Base-by-base conservation (phyloP, 495 filamentous ascomycete genomes). In the Podospora sp. region DNA sequence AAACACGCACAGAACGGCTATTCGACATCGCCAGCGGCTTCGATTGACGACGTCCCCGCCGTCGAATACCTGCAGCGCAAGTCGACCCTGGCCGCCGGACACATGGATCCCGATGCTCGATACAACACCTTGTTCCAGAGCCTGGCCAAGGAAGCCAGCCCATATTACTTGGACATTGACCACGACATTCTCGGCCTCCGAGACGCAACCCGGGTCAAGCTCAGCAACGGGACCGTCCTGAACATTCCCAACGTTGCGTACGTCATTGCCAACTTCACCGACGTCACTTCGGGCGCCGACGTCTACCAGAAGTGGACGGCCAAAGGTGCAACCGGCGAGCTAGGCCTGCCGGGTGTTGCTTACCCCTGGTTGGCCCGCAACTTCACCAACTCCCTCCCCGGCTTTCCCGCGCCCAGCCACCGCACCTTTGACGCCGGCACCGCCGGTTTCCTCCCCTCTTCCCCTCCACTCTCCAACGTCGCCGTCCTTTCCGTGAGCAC, bases 71-170 rank as follows among this genome's bases (percentile, higher is more conserved):
- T 73, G 29, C 35, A 57, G 16, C 65, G 29, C 22, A 16, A 14
- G 2, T 65, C 72, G 6, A 18, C 61, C 7, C 20, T 11, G 1
- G 40, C 7, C n/a, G 60, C 53, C 24, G 25, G 25, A 7, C 20
- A 35, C 9, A 77, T 79, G 11, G 78, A 80, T 36, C 70, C 72
- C 0, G 77, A 78, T 50, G 73, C 78, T 8, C 73, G 71, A 9
- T 80, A 72, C 67, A 75, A 75, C 56, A 21, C 60, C 8, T 26
- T 73, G 1, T 69, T 73, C 21, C 65, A 21, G 4, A 70, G 49
- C 16, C n/a, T 69, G 0, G 35, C 62, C 21, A 65, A 57, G 25
- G 57, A 62, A 22, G 66, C 55, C 20, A 33, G 60, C 33, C 20
- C 24, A 29, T 0, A 6, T 11, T 29, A 50, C 70, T 24, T 1